Evolutionary conservation across 257 asterid genomes (phyloP).

Genomic region (Mentha longifolia): DNA sequence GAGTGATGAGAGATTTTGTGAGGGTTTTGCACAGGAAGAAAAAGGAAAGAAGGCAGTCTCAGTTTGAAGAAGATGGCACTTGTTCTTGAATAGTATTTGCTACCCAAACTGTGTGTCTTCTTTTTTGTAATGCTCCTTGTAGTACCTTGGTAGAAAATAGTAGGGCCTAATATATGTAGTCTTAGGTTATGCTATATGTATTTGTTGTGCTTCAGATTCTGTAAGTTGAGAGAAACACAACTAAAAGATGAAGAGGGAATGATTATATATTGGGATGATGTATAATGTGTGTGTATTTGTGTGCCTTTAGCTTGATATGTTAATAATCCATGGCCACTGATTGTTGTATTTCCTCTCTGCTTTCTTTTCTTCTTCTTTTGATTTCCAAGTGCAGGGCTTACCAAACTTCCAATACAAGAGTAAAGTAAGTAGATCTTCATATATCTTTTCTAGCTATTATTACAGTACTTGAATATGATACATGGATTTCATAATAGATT

Average conservation of each 20-base stretch:
- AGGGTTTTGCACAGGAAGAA: slow-evolving; percentile 27
- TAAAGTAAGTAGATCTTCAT: no score
- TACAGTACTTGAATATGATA: background rate
- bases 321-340: slow-evolving; percentile 9
- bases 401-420: no score
- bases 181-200: slow-evolving; percentile 40
- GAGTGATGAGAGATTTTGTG: slow-evolving; percentile 22
- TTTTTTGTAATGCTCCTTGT: slow-evolving; percentile 39
- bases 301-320: slow-evolving; percentile 10
- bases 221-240: slow-evolving; percentile 39
- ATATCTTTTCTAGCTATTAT: background rate
- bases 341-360: background rate
- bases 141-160: slow-evolving; percentile 42
- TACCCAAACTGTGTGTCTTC: background rate
- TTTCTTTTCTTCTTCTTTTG: background rate
- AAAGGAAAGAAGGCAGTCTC: background rate
- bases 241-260: slow-evolving; percentile 21
- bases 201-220: slow-evolving; percentile 45
- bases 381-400: background rate
- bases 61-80: no score
- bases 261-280: slow-evolving; percentile 25
- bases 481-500: background rate
- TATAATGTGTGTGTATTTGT: background rate
- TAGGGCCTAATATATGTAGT: slow-evolving; percentile 52
- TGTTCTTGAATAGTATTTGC: background rate